Evolutionary conservation across 176 grass and related monocot species (phyloP).

Genomic region (Zoysia japonica): DNA sequence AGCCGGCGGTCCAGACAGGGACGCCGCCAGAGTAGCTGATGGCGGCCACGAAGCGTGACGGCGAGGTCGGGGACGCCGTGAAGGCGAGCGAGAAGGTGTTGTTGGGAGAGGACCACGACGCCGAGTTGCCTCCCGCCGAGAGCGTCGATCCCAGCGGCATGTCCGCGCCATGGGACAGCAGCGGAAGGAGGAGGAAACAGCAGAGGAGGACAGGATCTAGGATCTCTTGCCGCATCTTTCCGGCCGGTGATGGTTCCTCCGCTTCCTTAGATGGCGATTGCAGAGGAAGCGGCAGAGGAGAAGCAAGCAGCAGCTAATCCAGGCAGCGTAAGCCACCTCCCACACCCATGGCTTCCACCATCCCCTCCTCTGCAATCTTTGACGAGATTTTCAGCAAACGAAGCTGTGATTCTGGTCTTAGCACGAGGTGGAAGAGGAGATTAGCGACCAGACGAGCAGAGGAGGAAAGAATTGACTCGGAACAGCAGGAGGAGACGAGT

Average conservation of each 20-base stretch:
- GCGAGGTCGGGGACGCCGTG: slow-evolving; percentile 44
- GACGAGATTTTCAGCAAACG: neutral
- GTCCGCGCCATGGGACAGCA: slow-evolving; percentile 45
- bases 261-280: neutral
- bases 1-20: slow-evolving; percentile 57
- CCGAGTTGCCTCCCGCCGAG: slow-evolving; percentile 29
- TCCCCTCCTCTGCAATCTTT: neutral
- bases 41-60: slow-evolving; percentile 69
- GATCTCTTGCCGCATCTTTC: slow-evolving; percentile 46
- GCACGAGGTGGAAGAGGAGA: too few species aligned
- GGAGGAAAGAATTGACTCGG: too few species aligned
- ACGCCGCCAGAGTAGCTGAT: slow-evolving; percentile 62
- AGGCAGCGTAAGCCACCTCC: neutral
- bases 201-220: slow-evolving; percentile 11
- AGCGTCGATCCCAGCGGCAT: slow-evolving; percentile 68
- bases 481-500: too few species aligned
- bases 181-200: slow-evolving; percentile 34
- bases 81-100: slow-evolving; percentile 65
- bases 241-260: neutral
- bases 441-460: too few species aligned
- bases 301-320: neutral
- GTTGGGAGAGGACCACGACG: slow-evolving; percentile 59
- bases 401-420: neutral
- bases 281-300: neutral
- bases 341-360: neutral